Evolutionary conservation across 306 rosid species (phyloP).

Genomic region (Rubus idaeus): DNA sequence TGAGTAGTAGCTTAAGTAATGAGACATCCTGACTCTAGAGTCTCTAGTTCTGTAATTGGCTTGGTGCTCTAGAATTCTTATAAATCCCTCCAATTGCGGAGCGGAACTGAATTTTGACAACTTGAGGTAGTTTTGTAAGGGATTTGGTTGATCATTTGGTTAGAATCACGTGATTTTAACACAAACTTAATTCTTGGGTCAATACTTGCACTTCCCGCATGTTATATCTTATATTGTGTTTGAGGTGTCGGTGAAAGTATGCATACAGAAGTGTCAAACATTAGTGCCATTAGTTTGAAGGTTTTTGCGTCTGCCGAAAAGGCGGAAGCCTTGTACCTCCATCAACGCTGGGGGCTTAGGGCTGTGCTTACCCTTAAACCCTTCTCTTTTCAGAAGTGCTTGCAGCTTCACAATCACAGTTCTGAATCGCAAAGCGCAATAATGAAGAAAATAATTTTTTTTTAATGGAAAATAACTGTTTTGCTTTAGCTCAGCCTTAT

Average conservation of each 20-base stretch:
- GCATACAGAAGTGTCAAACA: background rate
- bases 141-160: slow-evolving; percentile 57
- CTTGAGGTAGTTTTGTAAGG: slow-evolving; percentile 53
- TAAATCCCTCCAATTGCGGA: slow-evolving; percentile 73
- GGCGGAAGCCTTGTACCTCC: too few relatives aligned
- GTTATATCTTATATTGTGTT: background rate
- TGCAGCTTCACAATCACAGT: background rate
- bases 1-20: slow-evolving; percentile 27
- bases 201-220: background rate
- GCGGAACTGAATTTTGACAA: slow-evolving; percentile 85
- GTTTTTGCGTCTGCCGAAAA: too few relatives aligned
- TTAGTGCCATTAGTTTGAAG: too few relatives aligned
- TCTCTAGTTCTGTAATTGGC: slow-evolving; percentile 46
- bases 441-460: too few relatives aligned
- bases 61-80: slow-evolving; percentile 45
- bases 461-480: too few relatives aligned
- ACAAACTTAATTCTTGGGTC: slow-evolving; percentile 27
- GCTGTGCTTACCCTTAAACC: background rate
- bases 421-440: background rate
- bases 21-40: slow-evolving; percentile 31
- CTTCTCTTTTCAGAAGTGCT: background rate
- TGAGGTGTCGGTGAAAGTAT: background rate
- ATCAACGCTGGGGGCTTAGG: too few relatives aligned
- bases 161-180: slow-evolving; percentile 41
- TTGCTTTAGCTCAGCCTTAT: too few relatives aligned